A percentile compares a stretch with the other conserved stretches of the same genome.
Evolutionary conservation across 106 monocot species (phyloP).

Genomic region (Dendrobium huoshanense): DNA sequence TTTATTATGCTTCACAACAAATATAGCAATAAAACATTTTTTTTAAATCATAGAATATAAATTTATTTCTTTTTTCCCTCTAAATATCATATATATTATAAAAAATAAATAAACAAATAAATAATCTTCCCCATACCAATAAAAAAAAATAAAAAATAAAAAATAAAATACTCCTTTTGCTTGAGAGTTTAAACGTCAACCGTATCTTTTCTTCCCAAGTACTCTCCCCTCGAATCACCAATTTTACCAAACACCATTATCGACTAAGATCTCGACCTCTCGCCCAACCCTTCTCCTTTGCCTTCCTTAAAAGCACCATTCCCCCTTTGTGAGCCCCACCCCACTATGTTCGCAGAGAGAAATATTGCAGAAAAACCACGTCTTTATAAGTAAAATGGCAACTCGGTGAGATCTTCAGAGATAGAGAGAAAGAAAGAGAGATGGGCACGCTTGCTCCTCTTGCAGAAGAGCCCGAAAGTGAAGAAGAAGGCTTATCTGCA

Average conservation of each 20-base stretch:
- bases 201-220: background rate
- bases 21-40: too few relatives aligned
- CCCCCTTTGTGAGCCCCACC: background rate
- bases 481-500: slow-evolving; percentile 21
- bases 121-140: too few relatives aligned
- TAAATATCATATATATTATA: too few relatives aligned
- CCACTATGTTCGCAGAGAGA: background rate
- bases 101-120: too few relatives aligned
- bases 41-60: too few relatives aligned
- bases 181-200: background rate
- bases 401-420: background rate
- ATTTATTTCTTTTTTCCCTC: too few relatives aligned
- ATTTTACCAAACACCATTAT: slow-evolving; percentile 6
- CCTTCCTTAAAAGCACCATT: slow-evolving; percentile 58
- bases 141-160: too few relatives aligned
- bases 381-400: background rate
- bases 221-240: background rate
- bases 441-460: slow-evolving; percentile 60
- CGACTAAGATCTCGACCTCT: slow-evolving; percentile 3
- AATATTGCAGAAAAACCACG: too few relatives aligned
- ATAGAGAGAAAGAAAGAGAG: background rate
- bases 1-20: too few relatives aligned
- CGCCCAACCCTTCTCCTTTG: slow-evolving; percentile 28
- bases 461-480: slow-evolving; percentile 51
- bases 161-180: too few relatives aligned